phyloP scores from a whole-genome alignment of 345 rosid genomes.

The Nephelium lappaceum region DNA sequence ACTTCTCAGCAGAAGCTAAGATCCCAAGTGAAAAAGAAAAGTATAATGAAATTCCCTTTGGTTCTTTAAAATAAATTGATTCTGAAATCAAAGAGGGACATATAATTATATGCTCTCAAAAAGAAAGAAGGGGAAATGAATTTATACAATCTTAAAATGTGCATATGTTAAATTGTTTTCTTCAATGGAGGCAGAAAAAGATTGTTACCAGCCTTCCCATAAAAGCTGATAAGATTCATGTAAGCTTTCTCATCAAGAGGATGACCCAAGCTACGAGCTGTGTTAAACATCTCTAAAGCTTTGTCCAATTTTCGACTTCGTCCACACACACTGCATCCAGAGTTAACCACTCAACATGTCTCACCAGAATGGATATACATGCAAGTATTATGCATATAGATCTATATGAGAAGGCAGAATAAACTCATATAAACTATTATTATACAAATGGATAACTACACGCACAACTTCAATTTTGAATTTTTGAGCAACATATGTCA shows the following conservation, averaged over 20 bases:
- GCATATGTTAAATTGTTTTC: neutral
- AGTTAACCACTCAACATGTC: constrained; percentile 23
- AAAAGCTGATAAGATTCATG: constrained; percentile 66
- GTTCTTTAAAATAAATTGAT: neutral
- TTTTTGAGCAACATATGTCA: neutral
- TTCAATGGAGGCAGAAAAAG: constrained; percentile 4
- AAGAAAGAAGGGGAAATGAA: neutral
- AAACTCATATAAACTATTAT: constrained; percentile 1
- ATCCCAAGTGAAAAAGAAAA: too few relatives aligned
- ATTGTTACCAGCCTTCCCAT: constrained; percentile 75
- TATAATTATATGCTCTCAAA: neutral
- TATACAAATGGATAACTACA: neutral
- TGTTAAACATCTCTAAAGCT: constrained; percentile 62
- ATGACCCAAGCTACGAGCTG: constrained; percentile 47
- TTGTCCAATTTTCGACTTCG: constrained; percentile 59
- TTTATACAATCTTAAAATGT: neutral
- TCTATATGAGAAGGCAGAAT: neutral
- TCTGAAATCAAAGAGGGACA: neutral
- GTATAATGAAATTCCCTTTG: neutral
- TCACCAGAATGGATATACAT: constrained; percentile 4
- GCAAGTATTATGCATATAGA: neutral
- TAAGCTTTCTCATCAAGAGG: constrained; percentile 77
- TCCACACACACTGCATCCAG: constrained; percentile 74
- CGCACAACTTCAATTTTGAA: neutral
- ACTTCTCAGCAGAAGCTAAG: too few relatives aligned